These are phyloP conservation scores for Dinochytrium kinnereticum DNA, from an alignment of 371 early-diverging fungal species.

Conservation along the genomic window DNA sequence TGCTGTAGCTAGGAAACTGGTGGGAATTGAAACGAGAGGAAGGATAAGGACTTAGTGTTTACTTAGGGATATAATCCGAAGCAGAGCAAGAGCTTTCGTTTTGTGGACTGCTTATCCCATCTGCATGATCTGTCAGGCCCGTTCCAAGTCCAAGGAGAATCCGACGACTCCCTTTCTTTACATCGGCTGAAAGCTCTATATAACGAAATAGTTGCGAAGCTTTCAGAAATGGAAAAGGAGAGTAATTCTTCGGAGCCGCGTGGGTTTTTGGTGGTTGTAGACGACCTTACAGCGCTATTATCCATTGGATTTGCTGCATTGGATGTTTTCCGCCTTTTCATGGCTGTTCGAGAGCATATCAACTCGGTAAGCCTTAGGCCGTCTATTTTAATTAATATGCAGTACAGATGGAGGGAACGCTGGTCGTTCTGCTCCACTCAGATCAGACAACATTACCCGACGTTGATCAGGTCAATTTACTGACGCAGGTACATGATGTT, in stretches of 20 bases:
- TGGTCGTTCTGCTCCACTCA: conserved; percentile 65
- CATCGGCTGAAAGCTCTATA: background rate
- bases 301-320: conserved; percentile 58
- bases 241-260: background rate
- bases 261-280: conserved; percentile 57
- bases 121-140: conserved; percentile 48
- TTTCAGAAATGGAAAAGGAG: background rate
- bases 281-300: conserved; percentile 66
- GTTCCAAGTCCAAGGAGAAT: conserved; percentile 19
- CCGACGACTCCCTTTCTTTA: background rate
- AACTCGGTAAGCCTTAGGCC: conserved; percentile 1
- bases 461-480: conserved; percentile 60
- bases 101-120: conserved; percentile 70
- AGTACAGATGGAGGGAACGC: conserved; percentile 49
- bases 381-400: background rate
- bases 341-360: conserved; percentile 46
- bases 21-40: conserved; percentile 28
- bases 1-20: conserved; percentile 70
- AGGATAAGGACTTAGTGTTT: background rate
- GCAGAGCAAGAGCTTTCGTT: conserved; percentile 60
- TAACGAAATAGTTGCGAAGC: background rate
- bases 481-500: conserved; percentile 54
- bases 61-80: conserved; percentile 18
- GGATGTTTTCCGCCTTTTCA: conserved; percentile 55
- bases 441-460: conserved; percentile 64